phyloP scores from a whole-genome alignment of 768 basidiomycete species.

The Mycena venus region DNA sequence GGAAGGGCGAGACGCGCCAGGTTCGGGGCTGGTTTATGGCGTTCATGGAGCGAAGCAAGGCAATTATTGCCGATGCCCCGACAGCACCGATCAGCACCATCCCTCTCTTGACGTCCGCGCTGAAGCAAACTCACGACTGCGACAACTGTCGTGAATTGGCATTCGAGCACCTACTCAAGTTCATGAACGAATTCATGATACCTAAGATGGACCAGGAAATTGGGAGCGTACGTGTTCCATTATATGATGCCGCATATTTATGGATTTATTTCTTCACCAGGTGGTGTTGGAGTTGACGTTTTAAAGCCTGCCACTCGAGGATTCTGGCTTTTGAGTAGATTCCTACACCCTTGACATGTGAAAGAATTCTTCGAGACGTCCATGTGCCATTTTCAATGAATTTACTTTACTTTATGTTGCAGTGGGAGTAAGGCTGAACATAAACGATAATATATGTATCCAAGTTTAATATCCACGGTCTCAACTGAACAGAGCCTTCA shows the following conservation, averaged over 20 bases:
- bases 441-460: no score
- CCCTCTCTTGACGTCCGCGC: neutral
- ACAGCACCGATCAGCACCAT: neutral
- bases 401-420: no score
- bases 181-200: neutral
- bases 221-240: neutral
- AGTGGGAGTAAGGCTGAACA: no score
- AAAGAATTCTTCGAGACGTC: no score
- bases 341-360: no score
- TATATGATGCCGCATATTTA: neutral
- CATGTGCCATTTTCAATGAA: no score
- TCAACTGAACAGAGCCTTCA: no score
- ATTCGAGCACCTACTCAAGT: neutral
- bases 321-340: no score
- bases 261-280: neutral
- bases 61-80: neutral
- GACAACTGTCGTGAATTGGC: neutral
- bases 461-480: no score
- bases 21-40: slow-evolving; percentile 5
- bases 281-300: neutral
- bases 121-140: slow-evolving; percentile 7
- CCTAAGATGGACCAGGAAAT: neutral
- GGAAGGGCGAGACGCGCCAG: neutral
- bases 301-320: no score
- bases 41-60: neutral